Conservation (phyloP, 495 filamentous ascomycete genomes). For the Penicillium pancosmium region DNA sequence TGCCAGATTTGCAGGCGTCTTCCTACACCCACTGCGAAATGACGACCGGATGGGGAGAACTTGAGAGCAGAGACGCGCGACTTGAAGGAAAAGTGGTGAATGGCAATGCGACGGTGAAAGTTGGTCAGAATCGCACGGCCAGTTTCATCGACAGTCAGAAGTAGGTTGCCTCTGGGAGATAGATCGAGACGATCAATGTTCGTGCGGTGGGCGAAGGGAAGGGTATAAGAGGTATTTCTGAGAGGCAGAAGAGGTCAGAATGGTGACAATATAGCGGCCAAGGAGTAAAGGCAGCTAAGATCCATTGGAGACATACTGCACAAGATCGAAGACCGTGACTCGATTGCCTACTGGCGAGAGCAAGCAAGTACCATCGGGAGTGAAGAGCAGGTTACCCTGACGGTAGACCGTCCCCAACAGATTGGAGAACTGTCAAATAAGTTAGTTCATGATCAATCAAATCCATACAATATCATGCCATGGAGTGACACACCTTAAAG, state of each 20-base stretch:
- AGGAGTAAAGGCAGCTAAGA: no score
- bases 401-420: conserved; percentile 96
- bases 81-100: conserved; percentile 95
- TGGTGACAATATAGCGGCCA: neutral
- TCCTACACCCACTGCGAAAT: conserved; percentile 86
- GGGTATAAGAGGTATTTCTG: conserved; percentile 94
- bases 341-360: conserved; percentile 97
- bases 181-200: conserved; percentile 89
- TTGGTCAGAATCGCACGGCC: conserved; percentile 91
- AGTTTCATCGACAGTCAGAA: conserved; percentile 92
- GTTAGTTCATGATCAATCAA: neutral
- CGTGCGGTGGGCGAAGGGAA: conserved; percentile 90
- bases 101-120: conserved; percentile 76
- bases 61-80: conserved; percentile 78
- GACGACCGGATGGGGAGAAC: conserved; percentile 87
- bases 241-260: conserved; percentile 8
- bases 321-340: conserved; percentile 92
- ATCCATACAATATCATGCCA: neutral
- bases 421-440: conserved; percentile 75
- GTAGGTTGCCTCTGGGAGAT: conserved; percentile 83
- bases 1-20: conserved; percentile 92
- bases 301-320: conserved; percentile 66
- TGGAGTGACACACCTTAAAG: conserved; percentile 68
- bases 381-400: conserved; percentile 95
- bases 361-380: conserved; percentile 91